Percentiles rank a stretch among this genome's conserved stretches.
Evolutionary conservation across 1,139 yeast genomes (phyloP).

Genomic region (Diutina neorugosa): DNA sequence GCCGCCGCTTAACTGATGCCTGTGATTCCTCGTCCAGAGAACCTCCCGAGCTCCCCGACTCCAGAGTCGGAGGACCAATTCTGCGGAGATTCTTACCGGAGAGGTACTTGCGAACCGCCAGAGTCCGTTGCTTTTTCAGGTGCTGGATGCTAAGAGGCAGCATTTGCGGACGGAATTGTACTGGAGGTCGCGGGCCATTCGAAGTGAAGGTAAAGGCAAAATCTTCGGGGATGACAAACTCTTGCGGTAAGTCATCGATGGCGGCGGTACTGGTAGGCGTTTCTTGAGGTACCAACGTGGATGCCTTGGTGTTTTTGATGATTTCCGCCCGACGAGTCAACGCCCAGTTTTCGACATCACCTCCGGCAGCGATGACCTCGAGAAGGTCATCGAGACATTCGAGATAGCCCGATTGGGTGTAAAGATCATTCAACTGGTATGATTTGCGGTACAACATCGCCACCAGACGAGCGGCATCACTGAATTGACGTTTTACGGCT

Average conservation of each 20-base stretch:
- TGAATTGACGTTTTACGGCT: conserved; percentile 35
- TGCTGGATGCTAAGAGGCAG: conserved; percentile 1
- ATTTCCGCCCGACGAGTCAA: conserved; percentile 37
- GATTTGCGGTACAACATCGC: conserved; percentile 43
- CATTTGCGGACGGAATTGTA: neutral
- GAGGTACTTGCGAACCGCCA: neutral
- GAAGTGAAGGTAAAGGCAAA: neutral
- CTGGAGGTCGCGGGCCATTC: neutral
- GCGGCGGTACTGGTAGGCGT: neutral
- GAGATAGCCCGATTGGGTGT: conserved; percentile 29
- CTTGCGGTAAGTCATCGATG: neutral
- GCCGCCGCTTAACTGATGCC: neutral
- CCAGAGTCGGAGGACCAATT: neutral
- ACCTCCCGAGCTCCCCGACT: neutral
- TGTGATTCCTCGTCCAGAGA: conserved; percentile 1
- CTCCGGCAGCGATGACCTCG: conserved; percentile 30
- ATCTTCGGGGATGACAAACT: neutral
- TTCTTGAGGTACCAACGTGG: neutral
- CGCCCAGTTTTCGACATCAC: conserved; percentile 44
- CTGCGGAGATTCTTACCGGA: neutral
- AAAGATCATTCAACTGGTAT: neutral
- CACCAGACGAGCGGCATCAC: conserved; percentile 53
- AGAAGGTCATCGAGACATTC: conserved; percentile 45
- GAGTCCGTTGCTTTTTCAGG: neutral
- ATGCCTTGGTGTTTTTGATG: conserved; percentile 10